Evolutionary conservation across 2,329 filamentous ascomycete species (phyloP).

Genomic region (Nannizzia gypsea): DNA sequence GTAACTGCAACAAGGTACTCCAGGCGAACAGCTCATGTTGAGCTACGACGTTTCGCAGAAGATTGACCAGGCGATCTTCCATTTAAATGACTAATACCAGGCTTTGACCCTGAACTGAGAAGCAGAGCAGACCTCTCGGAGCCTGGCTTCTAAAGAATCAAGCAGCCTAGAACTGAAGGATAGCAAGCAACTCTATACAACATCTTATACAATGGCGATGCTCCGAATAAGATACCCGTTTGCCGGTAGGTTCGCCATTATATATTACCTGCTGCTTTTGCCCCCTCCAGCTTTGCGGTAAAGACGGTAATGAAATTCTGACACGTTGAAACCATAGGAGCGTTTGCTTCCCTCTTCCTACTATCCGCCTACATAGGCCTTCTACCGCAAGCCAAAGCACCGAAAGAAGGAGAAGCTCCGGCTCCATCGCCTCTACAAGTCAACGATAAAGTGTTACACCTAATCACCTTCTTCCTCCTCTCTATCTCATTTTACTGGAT

Average conservation of each 20-base stretch:
- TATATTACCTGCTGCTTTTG: no score
- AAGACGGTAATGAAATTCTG: background rate
- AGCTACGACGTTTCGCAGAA: background rate
- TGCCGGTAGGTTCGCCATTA: constrained; percentile 52
- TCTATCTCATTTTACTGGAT: constrained; percentile 91
- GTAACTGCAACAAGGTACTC: background rate
- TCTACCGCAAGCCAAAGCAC: constrained; percentile 39
- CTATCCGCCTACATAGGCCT: constrained; percentile 71
- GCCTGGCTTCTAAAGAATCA: background rate
- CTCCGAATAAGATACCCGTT: constrained; percentile 87
- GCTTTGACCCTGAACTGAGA: background rate
- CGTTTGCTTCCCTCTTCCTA: constrained; percentile 56
- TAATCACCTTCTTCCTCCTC: constrained; percentile 78
- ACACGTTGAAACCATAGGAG: constrained; percentile 37
- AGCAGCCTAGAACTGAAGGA: background rate
- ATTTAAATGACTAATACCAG: background rate
- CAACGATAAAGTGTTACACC: constrained; percentile 85
- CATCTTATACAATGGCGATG: constrained; percentile 11
- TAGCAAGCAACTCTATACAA: background rate
- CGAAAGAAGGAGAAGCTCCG: constrained; percentile 18
- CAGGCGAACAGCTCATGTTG: background rate
- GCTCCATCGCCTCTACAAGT: constrained; percentile 43
- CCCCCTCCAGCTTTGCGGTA: no score
- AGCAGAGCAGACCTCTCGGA: background rate
- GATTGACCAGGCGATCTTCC: background rate